These are phyloP conservation scores for Akanthomyces muscarius DNA, from an alignment of 2,329 filamentous ascomycete species.

Conservation along the genomic window DNA sequence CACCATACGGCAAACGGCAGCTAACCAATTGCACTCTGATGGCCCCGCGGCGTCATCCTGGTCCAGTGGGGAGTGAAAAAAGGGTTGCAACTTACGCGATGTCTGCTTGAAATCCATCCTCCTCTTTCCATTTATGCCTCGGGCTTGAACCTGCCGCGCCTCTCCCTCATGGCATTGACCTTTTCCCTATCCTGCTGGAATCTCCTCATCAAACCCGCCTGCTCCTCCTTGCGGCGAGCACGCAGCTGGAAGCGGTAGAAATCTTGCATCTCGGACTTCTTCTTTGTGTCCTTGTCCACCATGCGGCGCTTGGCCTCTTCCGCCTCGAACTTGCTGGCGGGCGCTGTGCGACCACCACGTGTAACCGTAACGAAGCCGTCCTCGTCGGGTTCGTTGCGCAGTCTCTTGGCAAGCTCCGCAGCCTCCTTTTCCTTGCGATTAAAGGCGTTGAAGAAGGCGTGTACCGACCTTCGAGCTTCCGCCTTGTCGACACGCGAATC, in stretches of 20 bases:
- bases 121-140: slow-evolving; percentile 35
- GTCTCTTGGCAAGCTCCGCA: slow-evolving; percentile 56
- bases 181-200: slow-evolving; percentile 75
- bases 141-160: slow-evolving; percentile 58
- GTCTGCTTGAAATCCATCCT: neutral
- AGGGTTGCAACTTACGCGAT: neutral
- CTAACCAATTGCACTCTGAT: slow-evolving; percentile 34
- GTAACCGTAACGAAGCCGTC: slow-evolving; percentile 95
- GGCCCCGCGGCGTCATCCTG: slow-evolving; percentile 54
- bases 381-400: slow-evolving; percentile 79
- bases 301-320: slow-evolving; percentile 56
- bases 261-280: slow-evolving; percentile 61
- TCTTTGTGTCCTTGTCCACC: slow-evolving; percentile 60
- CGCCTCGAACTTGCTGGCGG: slow-evolving; percentile 68
- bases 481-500: slow-evolving; percentile 66
- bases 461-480: slow-evolving; percentile 67
- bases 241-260: slow-evolving; percentile 84
- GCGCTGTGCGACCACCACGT: slow-evolving; percentile 69
- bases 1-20: slow-evolving; percentile 43
- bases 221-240: slow-evolving; percentile 72
- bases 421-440: slow-evolving; percentile 64
- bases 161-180: slow-evolving; percentile 66
- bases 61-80: slow-evolving; percentile 16
- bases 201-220: slow-evolving; percentile 61
- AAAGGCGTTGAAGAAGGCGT: slow-evolving; percentile 84